Evolutionary conservation across 75 land plant genomes (phyloP), one percentile per base, ranked within the genome.

Genomic region (Ceratopteris richardii): DNA sequence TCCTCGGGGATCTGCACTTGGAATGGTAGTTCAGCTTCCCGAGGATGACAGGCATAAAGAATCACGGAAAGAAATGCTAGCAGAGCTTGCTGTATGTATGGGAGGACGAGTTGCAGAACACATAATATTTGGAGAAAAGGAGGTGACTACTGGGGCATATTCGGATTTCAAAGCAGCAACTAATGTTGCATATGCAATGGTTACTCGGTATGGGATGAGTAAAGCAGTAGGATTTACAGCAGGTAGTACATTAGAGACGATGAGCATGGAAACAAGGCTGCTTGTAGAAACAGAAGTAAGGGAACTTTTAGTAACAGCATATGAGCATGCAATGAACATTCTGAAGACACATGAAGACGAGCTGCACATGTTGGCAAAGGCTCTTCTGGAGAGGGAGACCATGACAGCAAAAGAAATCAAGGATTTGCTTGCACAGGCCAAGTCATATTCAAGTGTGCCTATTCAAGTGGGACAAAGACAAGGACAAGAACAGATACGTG

Each of bases 21-120:
- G 98, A 54, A 94, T 94, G 98, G 98, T 94, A 55, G 53, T 91
- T 16, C 98, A 94, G 63, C 67, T 94, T 31, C 98, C 98, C 19
- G 98, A 94, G 13, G 84, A 83, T 56, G 91, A 94, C 52, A 80
- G 90, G 52, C 86, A 92, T 0, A 86, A 88, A 33, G 36, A 90
- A 29, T 90, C 96, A 3, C 77, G 88, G 21, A 86, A 78, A 57
- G 96, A 94, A 57, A 90, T 94, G 98, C 91, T 94, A 50, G 98
- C 98, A 9, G 77, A 92, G 28, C 79, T 94, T 21, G 86, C 90
- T 68, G 92, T 94, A 21, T 81, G 80, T 70, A 94, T 94, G 98
- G 98, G 98, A 23, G 98, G 98, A 18, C 73, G 98, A 21, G 98
- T 90, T 57, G 91, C 98, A 22, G 98, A 94, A 62, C 96, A 94